Percentiles rank a stretch among this genome's conserved stretches.
Evolutionary conservation across 306 rosid genomes (phyloP).

Genomic region (Sicyos edulis): DNA sequence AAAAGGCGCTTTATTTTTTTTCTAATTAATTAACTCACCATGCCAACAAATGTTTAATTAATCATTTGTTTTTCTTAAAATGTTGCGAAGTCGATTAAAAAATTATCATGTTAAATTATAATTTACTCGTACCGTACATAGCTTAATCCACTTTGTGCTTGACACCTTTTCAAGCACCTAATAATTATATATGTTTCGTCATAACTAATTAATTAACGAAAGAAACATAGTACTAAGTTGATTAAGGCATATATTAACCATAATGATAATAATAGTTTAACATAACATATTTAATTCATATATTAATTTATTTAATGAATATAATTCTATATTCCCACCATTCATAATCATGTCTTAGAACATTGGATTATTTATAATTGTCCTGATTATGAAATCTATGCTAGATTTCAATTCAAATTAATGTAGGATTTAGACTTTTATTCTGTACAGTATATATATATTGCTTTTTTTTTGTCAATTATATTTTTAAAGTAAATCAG

Average conservation of each 20-base stretch:
- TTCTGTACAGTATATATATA: background rate
- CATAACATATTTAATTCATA: background rate
- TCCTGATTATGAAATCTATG: background rate
- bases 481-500: too few relatives aligned
- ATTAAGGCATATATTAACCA: background rate
- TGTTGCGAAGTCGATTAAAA: constrained; percentile 7
- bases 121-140: constrained; percentile 14
- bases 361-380: background rate
- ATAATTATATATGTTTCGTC: constrained; percentile 9
- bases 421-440: background rate
- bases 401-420: constrained; percentile 12
- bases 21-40: background rate
- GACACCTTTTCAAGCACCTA: constrained; percentile 14
- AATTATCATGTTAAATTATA: background rate
- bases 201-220: background rate
- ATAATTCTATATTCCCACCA: constrained; percentile 12
- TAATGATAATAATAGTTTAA: background rate
- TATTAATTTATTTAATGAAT: background rate
- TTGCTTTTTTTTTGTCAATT: background rate
- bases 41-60: background rate
- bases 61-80: background rate
- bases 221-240: constrained; percentile 14
- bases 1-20: constrained; percentile 6
- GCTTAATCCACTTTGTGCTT: constrained; percentile 21
- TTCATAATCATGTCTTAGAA: constrained; percentile 3